Conservation (phyloP, 2,329 filamentous ascomycete species). For the Malbranchea zuffiana region DNA sequence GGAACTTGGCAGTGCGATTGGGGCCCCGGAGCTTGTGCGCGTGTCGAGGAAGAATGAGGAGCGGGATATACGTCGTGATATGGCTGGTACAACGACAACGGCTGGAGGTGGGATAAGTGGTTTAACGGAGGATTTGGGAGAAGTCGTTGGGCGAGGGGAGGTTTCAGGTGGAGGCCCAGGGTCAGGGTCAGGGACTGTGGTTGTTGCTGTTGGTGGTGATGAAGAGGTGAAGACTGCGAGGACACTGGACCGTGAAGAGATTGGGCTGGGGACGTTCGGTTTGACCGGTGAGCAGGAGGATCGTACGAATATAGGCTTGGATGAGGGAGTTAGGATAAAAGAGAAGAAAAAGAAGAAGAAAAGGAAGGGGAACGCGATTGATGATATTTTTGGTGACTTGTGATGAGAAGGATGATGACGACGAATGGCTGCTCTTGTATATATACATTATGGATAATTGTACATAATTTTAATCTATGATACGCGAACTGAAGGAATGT, state of each 20-base stretch:
- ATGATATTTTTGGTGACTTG: slow-evolving; percentile 50
- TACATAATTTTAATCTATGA: background rate
- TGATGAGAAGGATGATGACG: slow-evolving; percentile 2
- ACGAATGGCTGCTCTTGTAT: background rate
- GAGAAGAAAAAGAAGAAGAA: slow-evolving; percentile 46
- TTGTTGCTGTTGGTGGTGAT: background rate
- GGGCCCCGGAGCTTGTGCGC: background rate
- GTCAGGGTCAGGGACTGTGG: background rate
- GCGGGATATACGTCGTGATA: too few species aligned
- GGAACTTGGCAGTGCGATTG: slow-evolving; percentile 37
- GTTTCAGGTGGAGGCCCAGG: background rate
- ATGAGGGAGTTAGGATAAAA: slow-evolving; percentile 19
- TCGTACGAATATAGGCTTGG: slow-evolving; percentile 10
- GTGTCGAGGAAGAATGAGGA: too few species aligned
- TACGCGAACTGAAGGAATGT: background rate
- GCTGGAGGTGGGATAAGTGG: too few species aligned
- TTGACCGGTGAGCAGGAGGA: background rate
- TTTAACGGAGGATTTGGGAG: slow-evolving; percentile 13
- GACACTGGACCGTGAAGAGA: background rate
- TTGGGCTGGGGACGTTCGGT: slow-evolving; percentile 3
- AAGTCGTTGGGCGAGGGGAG: slow-evolving; percentile 6
- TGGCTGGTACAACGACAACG: too few species aligned
- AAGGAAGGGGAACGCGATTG: slow-evolving; percentile 55
- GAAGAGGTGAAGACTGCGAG: background rate
- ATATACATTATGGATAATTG: background rate